Base-by-base conservation (phyloP, 768 basidiomycete genomes). In the Psilocybe azurescens region DNA sequence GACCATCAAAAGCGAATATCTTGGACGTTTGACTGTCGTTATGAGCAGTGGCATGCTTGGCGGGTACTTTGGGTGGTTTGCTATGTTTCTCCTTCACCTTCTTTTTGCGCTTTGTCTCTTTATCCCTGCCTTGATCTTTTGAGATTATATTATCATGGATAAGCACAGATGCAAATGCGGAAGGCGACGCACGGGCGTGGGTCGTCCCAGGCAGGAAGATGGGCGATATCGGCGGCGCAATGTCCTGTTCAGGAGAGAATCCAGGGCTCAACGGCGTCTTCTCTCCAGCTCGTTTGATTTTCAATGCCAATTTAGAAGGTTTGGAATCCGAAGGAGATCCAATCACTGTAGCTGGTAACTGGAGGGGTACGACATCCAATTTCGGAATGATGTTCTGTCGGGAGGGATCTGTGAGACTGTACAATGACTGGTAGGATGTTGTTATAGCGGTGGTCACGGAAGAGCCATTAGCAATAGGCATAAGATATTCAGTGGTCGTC, bases 371-470 rank as follows among this genome's bases (percentile, higher is more conserved):
- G 28, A 83, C 76, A 61, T 78, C 75, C 13, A 81, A 75, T 46
- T 73, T 76, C 10, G 79, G 79, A 36, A 80, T 75, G n/a, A 76
- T 70, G 29, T 70, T 71, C 5, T 79, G 73, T 18, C 78, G 78
- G n/a, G 70, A 72, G 51, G 84, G 82, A 64, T 84, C 78, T 32
- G 84, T 86, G 7, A 93, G 78, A 65, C 84, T 88, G 69, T 83
- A 83, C 30, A 92, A 78, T 6, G 88, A 86, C 62, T 92, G 91
- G 64, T 91, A 92, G 0, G 89, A 87, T 2, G 91, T 93, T 0
- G 91, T 93, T 69, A 93, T 93, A 1, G 91, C 91, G 14, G 91
- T 92, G 0, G 91, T 93, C 11, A 86, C 91, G n/a, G 90, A 87
- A 3, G 89, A 77, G 0, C 91, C 90, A 69, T 93, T 93, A n/a